Percentiles rank a stretch among this genome's conserved stretches.
These are phyloP conservation scores for Chytriomyces confervae DNA, from an alignment of 192 early-diverging fungal species.

Conservation along the genomic window DNA sequence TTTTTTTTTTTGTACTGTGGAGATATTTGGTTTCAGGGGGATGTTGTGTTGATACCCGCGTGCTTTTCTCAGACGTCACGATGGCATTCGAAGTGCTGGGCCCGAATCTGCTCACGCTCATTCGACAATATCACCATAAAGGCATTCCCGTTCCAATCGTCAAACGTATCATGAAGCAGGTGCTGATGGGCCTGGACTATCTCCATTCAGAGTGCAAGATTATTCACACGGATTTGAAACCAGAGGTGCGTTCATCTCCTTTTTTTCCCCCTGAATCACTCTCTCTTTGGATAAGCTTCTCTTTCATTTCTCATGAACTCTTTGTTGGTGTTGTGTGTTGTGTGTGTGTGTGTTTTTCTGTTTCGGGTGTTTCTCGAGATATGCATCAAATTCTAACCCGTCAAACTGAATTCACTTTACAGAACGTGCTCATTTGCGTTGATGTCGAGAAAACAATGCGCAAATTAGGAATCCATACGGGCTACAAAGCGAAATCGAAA, in stretches of 20 bases:
- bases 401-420: neutral
- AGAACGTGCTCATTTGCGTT: slow-evolving; percentile 92
- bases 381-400: neutral
- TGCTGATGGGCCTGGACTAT: slow-evolving; percentile 90
- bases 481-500: neutral
- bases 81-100: slow-evolving; percentile 99
- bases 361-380: neutral
- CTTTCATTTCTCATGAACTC: neutral
- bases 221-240: slow-evolving; percentile 98
- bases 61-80: slow-evolving; percentile 68
- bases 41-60: neutral
- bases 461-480: slow-evolving; percentile 44
- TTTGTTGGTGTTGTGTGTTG: neutral
- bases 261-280: neutral
- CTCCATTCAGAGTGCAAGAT: slow-evolving; percentile 92
- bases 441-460: slow-evolving; percentile 82
- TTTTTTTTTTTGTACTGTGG: neutral
- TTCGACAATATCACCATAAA: slow-evolving; percentile 78
- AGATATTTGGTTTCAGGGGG: neutral
- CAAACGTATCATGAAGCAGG: slow-evolving; percentile 88
- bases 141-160: slow-evolving; percentile 89
- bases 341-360: neutral
- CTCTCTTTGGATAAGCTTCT: neutral
- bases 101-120: slow-evolving; percentile 89
- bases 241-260: slow-evolving; percentile 60